A percentile compares a stretch with the other conserved stretches of the same genome.
phyloP scores from a whole-genome alignment of 768 basidiomycete species.

The Mycena pura region DNA sequence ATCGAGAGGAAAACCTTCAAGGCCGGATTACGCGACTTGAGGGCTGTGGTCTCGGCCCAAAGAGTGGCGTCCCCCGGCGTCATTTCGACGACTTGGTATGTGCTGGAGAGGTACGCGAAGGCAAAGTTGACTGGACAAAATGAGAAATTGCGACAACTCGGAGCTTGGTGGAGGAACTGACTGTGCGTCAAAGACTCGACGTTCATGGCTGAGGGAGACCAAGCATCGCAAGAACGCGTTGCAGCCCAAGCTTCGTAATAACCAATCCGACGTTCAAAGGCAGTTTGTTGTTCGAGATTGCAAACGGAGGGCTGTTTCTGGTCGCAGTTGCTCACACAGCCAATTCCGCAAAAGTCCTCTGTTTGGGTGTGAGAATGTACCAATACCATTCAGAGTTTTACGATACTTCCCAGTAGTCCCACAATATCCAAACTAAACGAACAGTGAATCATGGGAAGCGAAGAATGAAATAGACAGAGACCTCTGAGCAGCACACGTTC shows the following conservation, averaged over 20 bases:
- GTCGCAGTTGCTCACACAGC: too few species aligned
- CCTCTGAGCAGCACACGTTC: slow-evolving; percentile 5
- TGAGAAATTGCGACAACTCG: too few species aligned
- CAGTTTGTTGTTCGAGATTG: background rate
- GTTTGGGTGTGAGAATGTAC: background rate
- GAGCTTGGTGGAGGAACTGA: background rate
- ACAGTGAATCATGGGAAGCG: too few species aligned
- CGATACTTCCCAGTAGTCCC: background rate
- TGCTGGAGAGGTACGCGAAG: background rate
- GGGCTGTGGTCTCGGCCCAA: background rate
- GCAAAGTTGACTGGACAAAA: slow-evolving; percentile 11
- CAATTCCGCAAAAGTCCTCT: background rate
- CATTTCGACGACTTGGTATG: background rate
- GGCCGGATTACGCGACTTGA: slow-evolving; percentile 42
- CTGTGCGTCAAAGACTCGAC: background rate
- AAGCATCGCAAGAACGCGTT: background rate
- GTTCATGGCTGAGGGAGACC: background rate
- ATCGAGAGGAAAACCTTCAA: slow-evolving; percentile 30
- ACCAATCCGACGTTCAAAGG: background rate
- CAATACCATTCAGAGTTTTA: too few species aligned
- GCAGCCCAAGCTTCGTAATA: slow-evolving; percentile 4
- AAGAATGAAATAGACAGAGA: too few species aligned
- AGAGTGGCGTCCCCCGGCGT: background rate
- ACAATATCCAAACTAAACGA: background rate
- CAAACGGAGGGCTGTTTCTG: slow-evolving; percentile 1